Conservation (phyloP, 176 grass and related monocot species). For the Themeda triandra region DNA sequence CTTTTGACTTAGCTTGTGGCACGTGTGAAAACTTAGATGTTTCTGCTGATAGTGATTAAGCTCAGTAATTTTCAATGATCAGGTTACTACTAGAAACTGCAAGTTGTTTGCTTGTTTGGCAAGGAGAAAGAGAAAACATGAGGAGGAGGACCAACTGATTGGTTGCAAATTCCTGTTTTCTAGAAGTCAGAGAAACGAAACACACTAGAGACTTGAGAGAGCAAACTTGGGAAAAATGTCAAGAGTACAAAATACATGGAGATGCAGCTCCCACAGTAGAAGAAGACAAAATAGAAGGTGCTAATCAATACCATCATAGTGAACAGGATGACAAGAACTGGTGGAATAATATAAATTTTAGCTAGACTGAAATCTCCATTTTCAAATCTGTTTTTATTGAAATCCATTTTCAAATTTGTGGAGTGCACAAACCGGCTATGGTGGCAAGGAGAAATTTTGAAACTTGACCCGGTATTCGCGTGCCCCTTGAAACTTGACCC, state of each 20-base stretch:
- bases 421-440: background rate
- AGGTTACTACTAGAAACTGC: background rate
- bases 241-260: too few relatives aligned
- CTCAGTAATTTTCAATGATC: background rate
- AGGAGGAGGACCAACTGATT: background rate
- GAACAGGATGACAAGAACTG: too few relatives aligned
- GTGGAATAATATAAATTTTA: background rate
- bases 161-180: background rate
- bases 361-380: background rate
- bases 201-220: background rate
- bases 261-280: background rate
- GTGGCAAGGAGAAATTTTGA: too few relatives aligned
- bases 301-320: too few relatives aligned
- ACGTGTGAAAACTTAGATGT: background rate
- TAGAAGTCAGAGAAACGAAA: background rate
- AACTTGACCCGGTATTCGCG: too few relatives aligned
- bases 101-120: background rate
- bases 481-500: too few relatives aligned
- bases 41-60: background rate
- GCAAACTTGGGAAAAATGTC: background rate
- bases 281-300: constrained; percentile 8
- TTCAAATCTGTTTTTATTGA: background rate
- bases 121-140: background rate
- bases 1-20: background rate
- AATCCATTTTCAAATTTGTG: background rate